A percentile compares a stretch with the other conserved stretches of the same genome.
phyloP scores from a whole-genome alignment of 2,329 filamentous ascomycete genomes.

The Beauveria pseudobassiana region DNA sequence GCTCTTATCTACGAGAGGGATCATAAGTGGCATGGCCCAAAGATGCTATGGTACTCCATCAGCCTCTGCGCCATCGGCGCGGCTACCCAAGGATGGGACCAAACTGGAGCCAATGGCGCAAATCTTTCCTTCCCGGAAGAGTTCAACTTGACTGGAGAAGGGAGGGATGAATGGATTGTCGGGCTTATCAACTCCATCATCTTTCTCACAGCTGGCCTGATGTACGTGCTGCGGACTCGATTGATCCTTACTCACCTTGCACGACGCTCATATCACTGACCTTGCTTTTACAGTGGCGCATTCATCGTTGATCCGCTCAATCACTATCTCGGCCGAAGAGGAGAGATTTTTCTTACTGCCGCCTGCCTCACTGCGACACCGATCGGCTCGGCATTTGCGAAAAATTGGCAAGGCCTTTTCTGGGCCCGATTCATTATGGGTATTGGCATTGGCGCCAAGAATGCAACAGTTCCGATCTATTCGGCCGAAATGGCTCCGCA shows the following conservation, averaged over 20 bases:
- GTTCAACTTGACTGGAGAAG: constrained; percentile 27
- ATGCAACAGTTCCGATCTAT: constrained; percentile 60
- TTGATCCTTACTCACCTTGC: not conserved
- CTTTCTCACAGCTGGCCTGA: constrained; percentile 42
- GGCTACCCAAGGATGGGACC: constrained; percentile 55
- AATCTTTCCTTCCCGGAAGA: constrained; percentile 50
- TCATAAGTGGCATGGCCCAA: constrained; percentile 51
- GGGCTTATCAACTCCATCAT: constrained; percentile 28
- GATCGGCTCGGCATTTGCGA: constrained; percentile 49
- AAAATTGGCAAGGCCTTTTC: constrained; percentile 60
- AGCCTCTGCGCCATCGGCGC: constrained; percentile 47
- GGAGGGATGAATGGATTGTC: constrained; percentile 37
- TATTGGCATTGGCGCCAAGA: constrained; percentile 60
- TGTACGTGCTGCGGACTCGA: constrained; percentile 33
- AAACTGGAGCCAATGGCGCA: constrained; percentile 55
- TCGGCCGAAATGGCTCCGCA: constrained; percentile 65
- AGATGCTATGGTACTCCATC: constrained; percentile 37
- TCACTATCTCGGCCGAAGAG: constrained; percentile 56
- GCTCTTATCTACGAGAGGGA: constrained; percentile 37
- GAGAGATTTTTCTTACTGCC: constrained; percentile 60
- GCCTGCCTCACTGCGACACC: constrained; percentile 37
- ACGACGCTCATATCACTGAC: not conserved
- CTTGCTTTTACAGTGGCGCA: constrained; percentile 16
- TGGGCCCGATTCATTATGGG: constrained; percentile 60
- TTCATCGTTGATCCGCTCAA: constrained; percentile 42